Evolutionary conservation across 1,139 yeast genomes (phyloP).

Genomic region (Groenewaldozyma sp.): DNA sequence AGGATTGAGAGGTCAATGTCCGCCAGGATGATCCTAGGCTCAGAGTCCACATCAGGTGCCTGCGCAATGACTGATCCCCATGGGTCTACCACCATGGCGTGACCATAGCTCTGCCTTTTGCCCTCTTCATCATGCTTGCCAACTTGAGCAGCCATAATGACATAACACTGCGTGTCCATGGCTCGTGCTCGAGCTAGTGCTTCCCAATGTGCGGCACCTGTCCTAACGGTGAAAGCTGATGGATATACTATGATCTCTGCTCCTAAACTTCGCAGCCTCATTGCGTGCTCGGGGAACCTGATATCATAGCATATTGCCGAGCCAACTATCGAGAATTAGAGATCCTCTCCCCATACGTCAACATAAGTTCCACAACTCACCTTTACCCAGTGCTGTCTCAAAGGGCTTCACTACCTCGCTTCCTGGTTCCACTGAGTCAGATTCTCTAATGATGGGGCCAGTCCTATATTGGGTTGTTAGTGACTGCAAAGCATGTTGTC

Average conservation of each 20-base stretch:
- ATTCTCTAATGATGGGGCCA: conserved; percentile 54
- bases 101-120: conserved; percentile 62
- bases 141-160: conserved; percentile 85
- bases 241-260: conserved; percentile 78
- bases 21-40: conserved; percentile 54
- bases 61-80: conserved; percentile 78
- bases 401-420: conserved; percentile 45
- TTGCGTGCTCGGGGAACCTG: conserved; percentile 76
- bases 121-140: conserved; percentile 55
- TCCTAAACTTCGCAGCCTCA: conserved; percentile 56
- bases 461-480: too few relatives aligned
- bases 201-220: conserved; percentile 91
- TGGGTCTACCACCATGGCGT: conserved; percentile 76
- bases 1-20: conserved; percentile 54
- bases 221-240: conserved; percentile 83
- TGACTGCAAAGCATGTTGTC: too few relatives aligned
- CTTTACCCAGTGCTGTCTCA: conserved; percentile 46
- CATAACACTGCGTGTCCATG: conserved; percentile 77
- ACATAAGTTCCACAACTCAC: conserved; percentile 4
- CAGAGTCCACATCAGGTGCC: conserved; percentile 40
- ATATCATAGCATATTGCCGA: conserved; percentile 79
- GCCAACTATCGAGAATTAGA: too few relatives aligned
- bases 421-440: conserved; percentile 79
- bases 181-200: conserved; percentile 74
- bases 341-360: not conserved